phyloP scores from a whole-genome alignment of 306 rosid genomes.

The Arachis stenosperma region DNA sequence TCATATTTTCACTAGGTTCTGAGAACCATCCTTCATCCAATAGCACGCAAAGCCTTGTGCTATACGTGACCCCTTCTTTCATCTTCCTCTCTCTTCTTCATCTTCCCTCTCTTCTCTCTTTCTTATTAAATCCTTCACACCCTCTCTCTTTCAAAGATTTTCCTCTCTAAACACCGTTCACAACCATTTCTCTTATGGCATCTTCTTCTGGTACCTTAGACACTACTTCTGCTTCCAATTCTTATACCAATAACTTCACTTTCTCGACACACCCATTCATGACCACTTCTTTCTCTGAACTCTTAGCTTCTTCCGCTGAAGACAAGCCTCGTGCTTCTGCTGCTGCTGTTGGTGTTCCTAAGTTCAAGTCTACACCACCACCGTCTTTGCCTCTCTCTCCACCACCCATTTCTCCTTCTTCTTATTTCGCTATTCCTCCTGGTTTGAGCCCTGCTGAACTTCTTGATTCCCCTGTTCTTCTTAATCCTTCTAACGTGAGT shows the following conservation, averaged over 20 bases:
- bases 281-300: constrained; percentile 72
- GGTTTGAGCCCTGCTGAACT: constrained; percentile 89
- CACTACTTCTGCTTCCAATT: constrained; percentile 71
- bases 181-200: constrained; percentile 43
- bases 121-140: constrained; percentile 26
- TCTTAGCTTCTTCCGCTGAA: constrained; percentile 53
- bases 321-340: constrained; percentile 44
- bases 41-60: constrained; percentile 43
- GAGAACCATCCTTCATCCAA: constrained; percentile 49
- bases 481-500: constrained; percentile 65
- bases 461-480: constrained; percentile 87
- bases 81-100: too few species aligned
- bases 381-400: constrained; percentile 86
- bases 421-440: constrained; percentile 78
- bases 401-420: constrained; percentile 72
- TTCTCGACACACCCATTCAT: constrained; percentile 75
- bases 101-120: neutral
- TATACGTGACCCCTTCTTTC: constrained; percentile 48
- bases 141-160: neutral
- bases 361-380: constrained; percentile 85
- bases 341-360: constrained; percentile 72
- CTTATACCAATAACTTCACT: constrained; percentile 55
- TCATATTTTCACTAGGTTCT: constrained; percentile 40
- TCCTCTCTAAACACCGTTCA: neutral
- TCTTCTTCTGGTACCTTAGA: constrained; percentile 73